Evolutionary conservation across 768 basidiomycete species (phyloP).

Genomic region (Mycena amicta): DNA sequence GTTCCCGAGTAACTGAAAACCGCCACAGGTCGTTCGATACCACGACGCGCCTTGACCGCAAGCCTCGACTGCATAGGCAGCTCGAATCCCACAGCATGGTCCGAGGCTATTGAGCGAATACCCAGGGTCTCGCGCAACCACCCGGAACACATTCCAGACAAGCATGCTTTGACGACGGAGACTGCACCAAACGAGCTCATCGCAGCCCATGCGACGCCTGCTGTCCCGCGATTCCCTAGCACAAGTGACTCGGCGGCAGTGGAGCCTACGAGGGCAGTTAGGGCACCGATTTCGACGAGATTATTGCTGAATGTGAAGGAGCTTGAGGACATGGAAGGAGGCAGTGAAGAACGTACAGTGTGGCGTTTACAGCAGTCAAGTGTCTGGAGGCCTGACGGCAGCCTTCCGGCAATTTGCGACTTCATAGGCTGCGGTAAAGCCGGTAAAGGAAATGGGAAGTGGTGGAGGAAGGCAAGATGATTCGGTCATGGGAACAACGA

Average conservation of each 20-base stretch:
- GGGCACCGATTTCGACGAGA: slow-evolving; percentile 23
- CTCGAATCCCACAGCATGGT: slow-evolving; percentile 29
- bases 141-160: slow-evolving; percentile 25
- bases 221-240: slow-evolving; percentile 30
- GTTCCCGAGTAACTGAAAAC: slow-evolving; percentile 11
- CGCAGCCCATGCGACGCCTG: slow-evolving; percentile 33
- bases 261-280: slow-evolving; percentile 31
- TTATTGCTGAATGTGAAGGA: slow-evolving; percentile 7
- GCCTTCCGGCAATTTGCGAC: no score
- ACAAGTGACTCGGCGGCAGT: slow-evolving; percentile 27
- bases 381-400: no score
- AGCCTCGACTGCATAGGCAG: slow-evolving; percentile 13
- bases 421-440: no score
- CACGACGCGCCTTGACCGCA: slow-evolving; percentile 12
- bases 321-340: neutral
- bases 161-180: slow-evolving; percentile 29
- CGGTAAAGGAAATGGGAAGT: no score
- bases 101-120: slow-evolving; percentile 24
- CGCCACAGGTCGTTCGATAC: slow-evolving; percentile 16
- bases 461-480: no score
- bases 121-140: slow-evolving; percentile 34
- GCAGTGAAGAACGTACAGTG: no score
- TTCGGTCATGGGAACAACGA: neutral
- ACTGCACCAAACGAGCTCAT: slow-evolving; percentile 32
- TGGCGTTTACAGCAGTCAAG: no score